A percentile compares a stretch with the other conserved stretches of the same genome.
These are phyloP conservation scores for Salix arbutifolia DNA, from an alignment of 345 rosid species.

Conservation along the genomic window DNA sequence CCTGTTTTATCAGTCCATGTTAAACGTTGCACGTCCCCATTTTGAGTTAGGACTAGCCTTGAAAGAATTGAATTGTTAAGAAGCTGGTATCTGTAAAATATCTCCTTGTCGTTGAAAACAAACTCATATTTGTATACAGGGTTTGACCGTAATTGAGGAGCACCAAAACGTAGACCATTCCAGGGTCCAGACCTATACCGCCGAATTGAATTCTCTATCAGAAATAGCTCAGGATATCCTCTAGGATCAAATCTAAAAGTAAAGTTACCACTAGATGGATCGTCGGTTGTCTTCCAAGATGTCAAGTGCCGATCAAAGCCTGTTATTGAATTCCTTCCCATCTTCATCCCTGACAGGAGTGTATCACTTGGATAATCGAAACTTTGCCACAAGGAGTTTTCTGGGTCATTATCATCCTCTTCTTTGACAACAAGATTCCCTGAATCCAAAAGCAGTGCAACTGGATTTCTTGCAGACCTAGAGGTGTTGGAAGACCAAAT, in stretches of 20 bases:
- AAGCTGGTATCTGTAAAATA: too few species aligned
- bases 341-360: conserved; percentile 16
- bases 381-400: conserved; percentile 24
- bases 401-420: background rate
- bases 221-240: conserved; percentile 10
- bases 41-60: too few species aligned
- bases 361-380: conserved; percentile 27
- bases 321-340: conserved; percentile 18
- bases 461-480: background rate
- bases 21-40: too few species aligned
- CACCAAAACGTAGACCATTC: conserved; percentile 12
- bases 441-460: conserved; percentile 20
- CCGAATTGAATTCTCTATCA: background rate
- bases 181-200: conserved; percentile 17
- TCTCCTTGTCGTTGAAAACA: too few species aligned
- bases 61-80: too few species aligned
- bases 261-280: conserved; percentile 30
- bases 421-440: conserved; percentile 26
- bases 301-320: background rate
- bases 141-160: conserved; percentile 26
- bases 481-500: too few species aligned
- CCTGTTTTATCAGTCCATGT: too few species aligned
- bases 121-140: too few species aligned
- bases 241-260: conserved; percentile 12
- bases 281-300: conserved; percentile 21